Evolutionary conservation across 2,329 filamentous ascomycete genomes (phyloP).

Genomic region (Aspergillus sp.): DNA sequence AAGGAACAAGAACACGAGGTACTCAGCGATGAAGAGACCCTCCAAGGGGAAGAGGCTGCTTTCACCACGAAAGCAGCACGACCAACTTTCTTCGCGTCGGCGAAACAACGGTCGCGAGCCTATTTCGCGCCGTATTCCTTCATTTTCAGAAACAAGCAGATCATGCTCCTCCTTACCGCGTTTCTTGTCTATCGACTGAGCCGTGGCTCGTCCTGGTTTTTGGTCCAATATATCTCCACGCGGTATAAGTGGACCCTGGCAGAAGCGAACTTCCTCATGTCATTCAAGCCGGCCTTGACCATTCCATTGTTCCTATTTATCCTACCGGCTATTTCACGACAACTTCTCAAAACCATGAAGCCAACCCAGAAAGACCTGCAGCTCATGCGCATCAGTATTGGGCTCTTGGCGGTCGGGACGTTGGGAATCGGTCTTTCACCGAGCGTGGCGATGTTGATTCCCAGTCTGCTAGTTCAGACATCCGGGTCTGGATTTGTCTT

Average conservation of each 20-base stretch:
- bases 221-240: conserved; percentile 56
- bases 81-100: conserved; percentile 18
- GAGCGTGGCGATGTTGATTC: conserved; percentile 44
- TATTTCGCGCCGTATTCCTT: conserved; percentile 42
- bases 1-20: conserved; percentile 24
- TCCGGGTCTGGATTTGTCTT: conserved; percentile 52
- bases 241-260: conserved; percentile 53
- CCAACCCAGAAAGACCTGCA: conserved; percentile 48
- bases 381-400: conserved; percentile 49
- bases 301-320: conserved; percentile 51
- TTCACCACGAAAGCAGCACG: conserved; percentile 5
- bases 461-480: conserved; percentile 51
- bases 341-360: conserved; percentile 40
- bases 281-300: conserved; percentile 51
- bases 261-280: conserved; percentile 45
- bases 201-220: conserved; percentile 48
- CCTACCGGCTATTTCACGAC: conserved; percentile 45
- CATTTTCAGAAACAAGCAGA: conserved; percentile 42
- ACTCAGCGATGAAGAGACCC: conserved; percentile 15
- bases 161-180: conserved; percentile 47
- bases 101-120: conserved; percentile 27
- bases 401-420: conserved; percentile 47
- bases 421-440: conserved; percentile 50
- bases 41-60: conserved; percentile 20
- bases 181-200: conserved; percentile 53